A percentile compares a stretch with the other conserved stretches of the same genome.
Evolutionary conservation across 257 asterid species (phyloP).

Genomic region (Henckelia pumila): DNA sequence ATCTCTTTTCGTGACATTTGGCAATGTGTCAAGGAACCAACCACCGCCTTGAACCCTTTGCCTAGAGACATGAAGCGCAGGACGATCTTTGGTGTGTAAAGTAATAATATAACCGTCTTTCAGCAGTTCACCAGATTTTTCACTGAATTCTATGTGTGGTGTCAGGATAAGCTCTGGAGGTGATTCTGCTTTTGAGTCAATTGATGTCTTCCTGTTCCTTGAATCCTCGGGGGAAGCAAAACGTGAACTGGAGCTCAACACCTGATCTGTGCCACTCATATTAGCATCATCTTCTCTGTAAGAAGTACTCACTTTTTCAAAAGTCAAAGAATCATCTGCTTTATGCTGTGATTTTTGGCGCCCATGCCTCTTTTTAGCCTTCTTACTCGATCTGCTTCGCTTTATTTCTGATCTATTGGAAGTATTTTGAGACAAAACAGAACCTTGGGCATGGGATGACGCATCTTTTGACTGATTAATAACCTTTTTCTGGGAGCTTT

Average conservation of each 20-base stretch:
- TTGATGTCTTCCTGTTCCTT: slow-evolving; percentile 59
- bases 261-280: slow-evolving; percentile 91
- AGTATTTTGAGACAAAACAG: slow-evolving; percentile 54
- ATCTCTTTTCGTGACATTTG: slow-evolving; percentile 86
- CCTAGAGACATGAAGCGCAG: slow-evolving; percentile 81
- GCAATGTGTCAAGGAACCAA: slow-evolving; percentile 91
- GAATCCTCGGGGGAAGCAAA: slow-evolving; percentile 91
- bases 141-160: slow-evolving; percentile 46
- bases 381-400: slow-evolving; percentile 92
- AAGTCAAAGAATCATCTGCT: slow-evolving; percentile 57
- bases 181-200: slow-evolving; percentile 58
- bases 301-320: slow-evolving; percentile 73
- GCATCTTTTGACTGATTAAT: slow-evolving; percentile 51
- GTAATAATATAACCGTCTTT: slow-evolving; percentile 89
- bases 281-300: slow-evolving; percentile 84
- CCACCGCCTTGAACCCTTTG: slow-evolving; percentile 96
- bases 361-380: slow-evolving; percentile 91
- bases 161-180: slow-evolving; percentile 47
- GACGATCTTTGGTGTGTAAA: slow-evolving; percentile 71
- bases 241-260: slow-evolving; percentile 80
- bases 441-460: slow-evolving; percentile 60
- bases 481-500: slow-evolving; percentile 70
- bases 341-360: slow-evolving; percentile 86
- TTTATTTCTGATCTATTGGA: slow-evolving; percentile 69
- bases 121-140: slow-evolving; percentile 62